These are phyloP conservation scores for Xerocomellus amylosporus DNA, from an alignment of 768 basidiomycete genomes.

Conservation along the genomic window DNA sequence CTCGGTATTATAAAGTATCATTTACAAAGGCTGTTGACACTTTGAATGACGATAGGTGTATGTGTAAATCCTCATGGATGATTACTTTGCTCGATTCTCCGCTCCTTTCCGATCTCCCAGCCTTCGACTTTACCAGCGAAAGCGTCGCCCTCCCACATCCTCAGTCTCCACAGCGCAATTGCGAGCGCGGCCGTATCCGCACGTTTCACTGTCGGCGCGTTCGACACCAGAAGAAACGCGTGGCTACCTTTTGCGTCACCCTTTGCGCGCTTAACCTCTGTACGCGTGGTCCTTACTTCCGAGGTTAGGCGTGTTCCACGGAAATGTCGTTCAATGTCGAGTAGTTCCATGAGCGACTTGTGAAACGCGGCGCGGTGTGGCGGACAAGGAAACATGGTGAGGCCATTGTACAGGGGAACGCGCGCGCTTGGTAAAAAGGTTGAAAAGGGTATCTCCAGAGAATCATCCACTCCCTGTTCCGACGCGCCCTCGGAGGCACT, in stretches of 20 bases:
- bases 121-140: constrained; percentile 13
- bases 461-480: not conserved
- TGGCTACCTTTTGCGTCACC: constrained; percentile 54
- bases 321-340: constrained; percentile 44
- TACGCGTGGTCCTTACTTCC: not conserved
- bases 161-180: constrained; percentile 73
- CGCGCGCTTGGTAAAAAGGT: constrained; percentile 31
- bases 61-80: constrained; percentile 1
- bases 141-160: constrained; percentile 66
- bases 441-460: constrained; percentile 13
- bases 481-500: not conserved
- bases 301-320: constrained; percentile 7
- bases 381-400: constrained; percentile 59
- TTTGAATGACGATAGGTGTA: not conserved
- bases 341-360: constrained; percentile 43
- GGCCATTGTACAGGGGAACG: constrained; percentile 69
- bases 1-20: not conserved
- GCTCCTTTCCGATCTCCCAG: constrained; percentile 39
- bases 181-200: constrained; percentile 65
- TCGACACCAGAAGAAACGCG: constrained; percentile 64
- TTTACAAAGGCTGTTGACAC: not conserved
- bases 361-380: constrained; percentile 61
- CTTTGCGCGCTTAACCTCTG: not conserved
- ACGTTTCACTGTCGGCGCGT: constrained; percentile 44
- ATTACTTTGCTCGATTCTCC: constrained; percentile 20